These are phyloP conservation scores for Neopestalotiopsis rosae DNA, from an alignment of 2,329 filamentous ascomycete species.

Conservation along the genomic window DNA sequence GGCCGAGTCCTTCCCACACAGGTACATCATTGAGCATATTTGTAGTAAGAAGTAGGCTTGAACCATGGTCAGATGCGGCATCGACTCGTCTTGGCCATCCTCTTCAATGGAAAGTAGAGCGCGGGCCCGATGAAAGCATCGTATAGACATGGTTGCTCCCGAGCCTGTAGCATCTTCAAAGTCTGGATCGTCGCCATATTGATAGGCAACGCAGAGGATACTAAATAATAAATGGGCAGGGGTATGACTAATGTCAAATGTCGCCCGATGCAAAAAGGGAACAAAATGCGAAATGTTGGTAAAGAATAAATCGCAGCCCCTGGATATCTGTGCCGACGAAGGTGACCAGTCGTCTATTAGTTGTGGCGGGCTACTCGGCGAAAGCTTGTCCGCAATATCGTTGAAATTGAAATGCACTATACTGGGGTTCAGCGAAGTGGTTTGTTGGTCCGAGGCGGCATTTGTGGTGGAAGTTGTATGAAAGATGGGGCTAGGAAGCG, in stretches of 20 bases:
- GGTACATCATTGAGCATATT: constrained; percentile 11
- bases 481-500: neutral
- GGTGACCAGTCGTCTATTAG: neutral
- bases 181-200: constrained; percentile 10
- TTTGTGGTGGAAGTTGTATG: neutral
- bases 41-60: constrained; percentile 7
- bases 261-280: neutral
- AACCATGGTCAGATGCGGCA: constrained; percentile 1
- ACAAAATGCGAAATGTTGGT: neutral
- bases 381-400: neutral
- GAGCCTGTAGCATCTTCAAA: constrained; percentile 1
- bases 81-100: neutral
- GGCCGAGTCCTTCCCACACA: constrained; percentile 2
- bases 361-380: constrained; percentile 4
- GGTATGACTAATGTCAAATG: neutral
- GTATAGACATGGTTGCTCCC: neutral
- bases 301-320: constrained; percentile 6
- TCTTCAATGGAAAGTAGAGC: neutral
- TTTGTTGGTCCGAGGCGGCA: neutral
- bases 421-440: neutral
- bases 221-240: neutral
- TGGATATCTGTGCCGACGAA: neutral
- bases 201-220: constrained; percentile 1
- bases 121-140: neutral
- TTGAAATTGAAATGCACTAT: neutral